phyloP scores from a whole-genome alignment of 495 filamentous ascomycete species.

The Trypethelium eluteriae region DNA sequence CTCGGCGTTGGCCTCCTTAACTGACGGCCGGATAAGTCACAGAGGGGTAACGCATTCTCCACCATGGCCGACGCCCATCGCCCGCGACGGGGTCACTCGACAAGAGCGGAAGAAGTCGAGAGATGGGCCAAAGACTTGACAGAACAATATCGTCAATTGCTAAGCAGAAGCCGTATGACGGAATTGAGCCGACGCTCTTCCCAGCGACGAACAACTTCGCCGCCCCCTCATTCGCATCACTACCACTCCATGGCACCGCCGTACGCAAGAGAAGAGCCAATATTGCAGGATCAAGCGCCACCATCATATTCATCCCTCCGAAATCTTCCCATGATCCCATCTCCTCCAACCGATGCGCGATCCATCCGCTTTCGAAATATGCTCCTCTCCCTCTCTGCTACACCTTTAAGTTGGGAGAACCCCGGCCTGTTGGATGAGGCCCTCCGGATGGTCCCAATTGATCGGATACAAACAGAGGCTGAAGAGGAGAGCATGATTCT shows the following conservation, averaged over 20 bases:
- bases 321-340: slow-evolving; percentile 73
- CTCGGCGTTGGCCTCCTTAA: background rate
- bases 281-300: slow-evolving; percentile 39
- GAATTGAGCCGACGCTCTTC: slow-evolving; percentile 52
- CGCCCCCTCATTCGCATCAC: slow-evolving; percentile 41
- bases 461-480: slow-evolving; percentile 85
- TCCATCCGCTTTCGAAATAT: slow-evolving; percentile 80
- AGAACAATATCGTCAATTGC: slow-evolving; percentile 64
- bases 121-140: slow-evolving; percentile 43
- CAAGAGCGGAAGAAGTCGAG: slow-evolving; percentile 22
- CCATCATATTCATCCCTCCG: slow-evolving; percentile 60
- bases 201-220: slow-evolving; percentile 49
- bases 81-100: background rate
- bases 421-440: slow-evolving; percentile 93
- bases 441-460: slow-evolving; percentile 74
- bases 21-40: slow-evolving; percentile 13
- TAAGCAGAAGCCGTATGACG: slow-evolving; percentile 70
- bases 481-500: slow-evolving; percentile 87
- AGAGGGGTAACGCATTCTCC: background rate
- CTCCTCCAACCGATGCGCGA: slow-evolving; percentile 62
- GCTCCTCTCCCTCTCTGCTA: slow-evolving; percentile 69
- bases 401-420: slow-evolving; percentile 91
- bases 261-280: slow-evolving; percentile 34
- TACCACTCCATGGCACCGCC: slow-evolving; percentile 30
- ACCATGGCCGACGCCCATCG: slow-evolving; percentile 13